Percentiles rank a stretch among this genome's conserved stretches.
phyloP scores from a whole-genome alignment of 2,329 filamentous ascomycete genomes.

The Teratosphaeria destructans region DNA sequence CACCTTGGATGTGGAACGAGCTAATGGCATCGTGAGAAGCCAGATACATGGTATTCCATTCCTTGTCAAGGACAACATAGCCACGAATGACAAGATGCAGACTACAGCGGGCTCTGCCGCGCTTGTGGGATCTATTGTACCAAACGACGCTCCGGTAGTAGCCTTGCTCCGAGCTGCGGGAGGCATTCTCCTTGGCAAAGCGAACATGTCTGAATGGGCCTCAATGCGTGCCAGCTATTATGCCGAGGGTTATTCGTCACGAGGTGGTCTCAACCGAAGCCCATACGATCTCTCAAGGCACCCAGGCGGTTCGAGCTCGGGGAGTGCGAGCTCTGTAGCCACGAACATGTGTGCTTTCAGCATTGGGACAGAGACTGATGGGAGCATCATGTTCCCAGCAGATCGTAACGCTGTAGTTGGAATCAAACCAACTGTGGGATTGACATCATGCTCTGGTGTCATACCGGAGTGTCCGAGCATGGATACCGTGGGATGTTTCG shows the following conservation, averaged over 20 bases:
- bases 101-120: slow-evolving; percentile 63
- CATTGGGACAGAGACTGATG: slow-evolving; percentile 66
- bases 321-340: slow-evolving; percentile 54
- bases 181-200: slow-evolving; percentile 60
- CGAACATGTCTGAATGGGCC: slow-evolving; percentile 63
- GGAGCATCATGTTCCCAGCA: slow-evolving; percentile 57
- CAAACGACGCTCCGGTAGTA: slow-evolving; percentile 58
- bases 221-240: slow-evolving; percentile 59
- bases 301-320: slow-evolving; percentile 59
- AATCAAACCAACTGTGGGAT: slow-evolving; percentile 64
- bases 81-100: slow-evolving; percentile 57
- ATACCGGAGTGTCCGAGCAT: slow-evolving; percentile 58
- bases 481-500: slow-evolving; percentile 60
- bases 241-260: slow-evolving; percentile 55
- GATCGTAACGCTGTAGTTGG: slow-evolving; percentile 60
- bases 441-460: slow-evolving; percentile 50
- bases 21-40: slow-evolving; percentile 46
- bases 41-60: slow-evolving; percentile 67
- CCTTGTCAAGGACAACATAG: slow-evolving; percentile 65
- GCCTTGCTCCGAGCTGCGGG: slow-evolving; percentile 51
- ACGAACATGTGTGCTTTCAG: slow-evolving; percentile 54
- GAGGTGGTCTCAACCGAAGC: slow-evolving; percentile 54
- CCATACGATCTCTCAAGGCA: slow-evolving; percentile 60
- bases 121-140: slow-evolving; percentile 54
- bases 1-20: slow-evolving; percentile 50